Evolutionary conservation across 805 yeast genomes (phyloP), one percentile per base, ranked within the genome.

Genomic region (Brettanomyces naardenensis): DNA sequence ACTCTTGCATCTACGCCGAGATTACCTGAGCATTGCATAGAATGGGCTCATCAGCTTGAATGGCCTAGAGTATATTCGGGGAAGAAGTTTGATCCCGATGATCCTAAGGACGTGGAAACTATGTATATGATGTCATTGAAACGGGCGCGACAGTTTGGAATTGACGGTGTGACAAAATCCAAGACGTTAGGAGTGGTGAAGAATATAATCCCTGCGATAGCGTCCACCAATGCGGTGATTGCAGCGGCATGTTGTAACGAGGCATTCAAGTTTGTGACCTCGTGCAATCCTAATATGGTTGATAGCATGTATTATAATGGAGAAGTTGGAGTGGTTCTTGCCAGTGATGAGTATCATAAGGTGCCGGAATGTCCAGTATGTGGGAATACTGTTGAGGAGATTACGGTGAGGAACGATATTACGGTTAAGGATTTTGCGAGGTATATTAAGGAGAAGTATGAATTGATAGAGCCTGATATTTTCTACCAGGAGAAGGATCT

Each of bases 1-100:
- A 92, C 97, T 0, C 80, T 92, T 36, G 95, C 96, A 2, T 83
- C 88, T 41, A 87, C 92, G 6, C 97, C 97, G n/a, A 62, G 97
- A 43, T 60, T 87, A 6, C 92, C 96, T 0, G 96, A 89, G 49
- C 97, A 90, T 58, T 88, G 97, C 51, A 79, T 90, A 7, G 95
- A 89, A 56, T 90, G 92, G 82, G 88, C 90, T 1, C 75, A 77
- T 42, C 80, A 78, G 23, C 64, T 85, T 3, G 79, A 75, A 47
- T 86, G 95, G 95, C 80, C 79, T 1, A 59, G 65, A 34, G 44
- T 47, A 3, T 69, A 70, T 40, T 68, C 71, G 7, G 66, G 59
- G 27, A 58, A 51, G 22, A 64, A 62, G 38, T 72, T 83, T 39
- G 88, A 88, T 53, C 70, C 80, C 37, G 97, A 89, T 56, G 54